Base-by-base conservation (phyloP, 495 filamentous ascomycete genomes). In the Astrocystis sublimbata region DNA sequence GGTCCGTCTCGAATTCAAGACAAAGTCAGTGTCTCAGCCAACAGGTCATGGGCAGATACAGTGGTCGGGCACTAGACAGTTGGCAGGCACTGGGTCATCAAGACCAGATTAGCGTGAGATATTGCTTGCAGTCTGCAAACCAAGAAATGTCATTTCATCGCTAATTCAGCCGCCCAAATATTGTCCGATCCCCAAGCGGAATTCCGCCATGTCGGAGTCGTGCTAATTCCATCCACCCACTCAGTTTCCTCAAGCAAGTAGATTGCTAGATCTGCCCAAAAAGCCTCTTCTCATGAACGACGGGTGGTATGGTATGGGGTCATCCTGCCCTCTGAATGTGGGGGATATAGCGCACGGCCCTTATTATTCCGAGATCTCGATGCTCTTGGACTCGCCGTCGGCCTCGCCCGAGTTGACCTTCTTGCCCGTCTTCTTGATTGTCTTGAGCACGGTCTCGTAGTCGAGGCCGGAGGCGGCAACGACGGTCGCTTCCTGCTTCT, bases 371-470 rank as follows among this genome's bases (percentile, higher is more conserved):
- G 62, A 24, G n/a, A 80, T 56, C 66, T 79, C 80, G 50, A 84
- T 72, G 55, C 76, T 79, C 72, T 75, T 72, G 54, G 61, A 63
- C 62, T 77, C 76, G 42, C 80, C 82, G 71, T 85, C 82, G 13
- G 71, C 88, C 83, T 90, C 85, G 21, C 86, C 90, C 23, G 77
- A 83, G 64, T 87, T 92, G 65, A 98, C 86, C 68, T 85, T 86
- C 86, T 98, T 98, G 31, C 92, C 93, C 2, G 94, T 97, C 85
- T 97, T 98, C 84, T 88, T 87, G 71, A 98, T 97, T 60, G 86
- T 92, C 69, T 85, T 83, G 53, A 96, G 83, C 45, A 98, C 91
- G 24, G 86, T 90, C 54, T 91, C 85, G 75, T 93, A 96, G 40
- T 81, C 75, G 40, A 96, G 78, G 12, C 74, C 72, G 0, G 75